Evolutionary conservation across 176 grass and related monocot genomes (phyloP), one percentile per base, ranked within the genome.

Genomic region (Puccinellia tenuiflora): DNA sequence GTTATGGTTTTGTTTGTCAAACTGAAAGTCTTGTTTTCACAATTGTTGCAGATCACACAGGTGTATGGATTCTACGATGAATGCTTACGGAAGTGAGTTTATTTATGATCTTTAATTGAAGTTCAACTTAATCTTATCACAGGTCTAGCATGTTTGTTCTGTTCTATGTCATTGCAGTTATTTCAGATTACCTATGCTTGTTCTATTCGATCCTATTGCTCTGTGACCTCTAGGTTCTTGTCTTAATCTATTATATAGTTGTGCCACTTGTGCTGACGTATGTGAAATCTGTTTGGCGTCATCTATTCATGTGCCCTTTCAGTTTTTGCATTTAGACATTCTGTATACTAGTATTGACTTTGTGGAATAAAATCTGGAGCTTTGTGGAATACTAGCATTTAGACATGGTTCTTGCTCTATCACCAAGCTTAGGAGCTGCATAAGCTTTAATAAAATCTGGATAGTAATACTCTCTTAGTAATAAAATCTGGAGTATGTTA

Each of bases 61-160:
- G 96, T 98, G 42, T 98, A 98, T 83, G 96, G 96, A 88, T 98
- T 98, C 82, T 98, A 93, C 8, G 96, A 98, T 1, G 96, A 98
- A 82, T 98, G 96, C 84, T 81, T 95, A 81, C 81, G 96, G 75
- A 98, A 98, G 96, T 98, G 82, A 98, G 96, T 92, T 76, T 37
- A 7, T 63, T 79, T 81, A 35, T 88, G 45, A 5, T 47, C 47
- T 56, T 79, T 80, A 35, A 45, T 78, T 26, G 68, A 88, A 79
- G 35, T 85, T 85, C 18, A 79, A 74, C 33, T 59, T 77, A 43
- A 43, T 62, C 7, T 40, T 43, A 21, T 85, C 70, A 2, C 24
- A 81, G 52, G 4, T 63, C 9, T 81, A 70, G 61, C 31, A 13
- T 85, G 77, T 51, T 81, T 30, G n/a, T 9, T 30, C 42, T 18